Evolutionary conservation across 2,329 filamentous ascomycete genomes (phyloP).

Genomic region (Knufia fluminis): DNA sequence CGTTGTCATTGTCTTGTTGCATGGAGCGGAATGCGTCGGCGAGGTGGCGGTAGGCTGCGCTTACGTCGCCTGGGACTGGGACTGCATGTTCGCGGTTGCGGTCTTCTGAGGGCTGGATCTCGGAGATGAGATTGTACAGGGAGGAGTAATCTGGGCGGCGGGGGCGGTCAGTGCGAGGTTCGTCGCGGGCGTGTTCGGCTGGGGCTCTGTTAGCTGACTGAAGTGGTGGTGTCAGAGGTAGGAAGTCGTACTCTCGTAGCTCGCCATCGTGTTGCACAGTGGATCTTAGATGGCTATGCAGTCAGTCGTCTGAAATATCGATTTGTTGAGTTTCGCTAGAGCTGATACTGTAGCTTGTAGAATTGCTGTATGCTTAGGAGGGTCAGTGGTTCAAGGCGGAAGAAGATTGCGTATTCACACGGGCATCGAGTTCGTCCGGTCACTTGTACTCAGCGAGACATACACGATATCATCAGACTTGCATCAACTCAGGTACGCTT

Average conservation of each 20-base stretch:
- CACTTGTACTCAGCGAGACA: not conserved
- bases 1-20: slow-evolving; percentile 34
- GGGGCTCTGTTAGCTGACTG: not conserved
- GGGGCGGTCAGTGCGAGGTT: slow-evolving; percentile 23
- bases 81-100: slow-evolving; percentile 49
- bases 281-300: too few relatives aligned
- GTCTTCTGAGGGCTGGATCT: slow-evolving; percentile 43
- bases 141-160: slow-evolving; percentile 56
- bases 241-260: slow-evolving; percentile 22
- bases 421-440: not conserved
- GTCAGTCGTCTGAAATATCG: not conserved
- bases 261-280: slow-evolving; percentile 16
- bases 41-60: slow-evolving; percentile 50
- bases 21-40: slow-evolving; percentile 54
- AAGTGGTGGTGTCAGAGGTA: slow-evolving; percentile 7
- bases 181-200: slow-evolving; percentile 23
- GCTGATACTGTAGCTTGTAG: not conserved
- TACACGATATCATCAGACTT: not conserved
- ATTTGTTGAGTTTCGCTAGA: not conserved
- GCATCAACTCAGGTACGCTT: not conserved
- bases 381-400: slow-evolving; percentile 8
- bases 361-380: not conserved
- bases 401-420: slow-evolving; percentile 6
- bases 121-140: slow-evolving; percentile 53
- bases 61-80: slow-evolving; percentile 52